Evolutionary conservation across 2,329 filamentous ascomycete genomes (phyloP).

Genomic region (Cladosporium sp.): DNA sequence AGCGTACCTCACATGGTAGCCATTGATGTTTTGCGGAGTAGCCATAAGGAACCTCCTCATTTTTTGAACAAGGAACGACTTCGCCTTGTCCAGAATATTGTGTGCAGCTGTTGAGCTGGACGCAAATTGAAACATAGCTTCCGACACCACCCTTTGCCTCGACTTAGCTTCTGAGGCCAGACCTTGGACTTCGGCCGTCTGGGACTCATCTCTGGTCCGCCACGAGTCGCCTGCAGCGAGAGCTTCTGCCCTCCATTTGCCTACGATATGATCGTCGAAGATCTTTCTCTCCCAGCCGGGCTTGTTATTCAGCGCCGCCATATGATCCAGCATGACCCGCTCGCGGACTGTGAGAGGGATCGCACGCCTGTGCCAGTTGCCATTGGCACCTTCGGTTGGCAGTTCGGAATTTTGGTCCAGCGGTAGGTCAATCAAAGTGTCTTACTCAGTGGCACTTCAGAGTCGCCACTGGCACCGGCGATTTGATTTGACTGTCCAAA

Average conservation of each 20-base stretch:
- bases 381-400: neutral
- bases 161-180: neutral
- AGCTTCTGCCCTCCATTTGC: neutral
- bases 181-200: neutral
- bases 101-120: slow-evolving; percentile 35
- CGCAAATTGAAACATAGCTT: slow-evolving; percentile 11
- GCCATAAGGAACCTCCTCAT: no score
- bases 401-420: neutral
- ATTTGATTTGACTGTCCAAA: neutral
- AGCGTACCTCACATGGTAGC: slow-evolving; percentile 31
- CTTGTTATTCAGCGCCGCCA: slow-evolving; percentile 8
- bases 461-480: no score
- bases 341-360: neutral
- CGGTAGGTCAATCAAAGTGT: neutral
- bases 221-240: neutral
- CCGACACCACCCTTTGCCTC: neutral
- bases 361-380: neutral
- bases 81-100: slow-evolving; percentile 35
- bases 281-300: neutral
- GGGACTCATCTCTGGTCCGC: neutral
- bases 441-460: no score
- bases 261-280: neutral
- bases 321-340: slow-evolving; percentile 1
- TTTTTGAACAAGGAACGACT: neutral
- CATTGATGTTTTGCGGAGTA: slow-evolving; percentile 28